phyloP scores from a whole-genome alignment of 2,329 filamentous ascomycete genomes.

The Fusarium lateritium region DNA sequence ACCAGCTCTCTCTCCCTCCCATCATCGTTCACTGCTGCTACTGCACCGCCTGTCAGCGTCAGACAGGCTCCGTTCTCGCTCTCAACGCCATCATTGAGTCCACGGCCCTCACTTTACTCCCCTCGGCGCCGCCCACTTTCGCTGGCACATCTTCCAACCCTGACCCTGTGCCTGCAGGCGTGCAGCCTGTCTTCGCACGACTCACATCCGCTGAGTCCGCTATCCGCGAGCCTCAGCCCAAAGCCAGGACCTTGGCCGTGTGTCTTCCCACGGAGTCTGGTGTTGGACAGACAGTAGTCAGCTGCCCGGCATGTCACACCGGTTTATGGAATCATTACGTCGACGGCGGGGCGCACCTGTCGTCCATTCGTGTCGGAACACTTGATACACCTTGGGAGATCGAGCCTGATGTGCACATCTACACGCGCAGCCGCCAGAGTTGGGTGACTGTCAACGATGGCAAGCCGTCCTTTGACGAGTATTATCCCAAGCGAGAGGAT shows the following conservation, averaged over 20 bases:
- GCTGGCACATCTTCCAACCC: conserved; percentile 34
- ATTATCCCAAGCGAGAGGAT: conserved; percentile 52
- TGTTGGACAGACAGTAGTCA: conserved; percentile 57
- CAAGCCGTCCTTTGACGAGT: conserved; percentile 56
- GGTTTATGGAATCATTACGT: conserved; percentile 61
- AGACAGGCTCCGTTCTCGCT: conserved; percentile 58
- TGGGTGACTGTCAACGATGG: conserved; percentile 57
- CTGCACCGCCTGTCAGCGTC: conserved; percentile 63
- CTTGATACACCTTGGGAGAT: conserved; percentile 58
- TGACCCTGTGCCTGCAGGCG: conserved; percentile 17
- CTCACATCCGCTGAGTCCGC: conserved; percentile 37
- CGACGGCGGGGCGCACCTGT: conserved; percentile 49
- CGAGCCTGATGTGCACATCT: conserved; percentile 64
- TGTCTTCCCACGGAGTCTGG: conserved; percentile 59
- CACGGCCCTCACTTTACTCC: conserved; percentile 52
- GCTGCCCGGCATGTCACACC: conserved; percentile 60
- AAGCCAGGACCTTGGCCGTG: conserved; percentile 40
- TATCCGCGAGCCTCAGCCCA: conserved; percentile 4
- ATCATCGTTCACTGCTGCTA: conserved; percentile 63
- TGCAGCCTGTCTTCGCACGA: conserved; percentile 42
- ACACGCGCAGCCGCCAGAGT: conserved; percentile 54
- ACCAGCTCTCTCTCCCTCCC: conserved; percentile 72
- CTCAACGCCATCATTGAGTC: conserved; percentile 61
- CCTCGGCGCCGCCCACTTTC: conserved; percentile 45
- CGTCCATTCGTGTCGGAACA: conserved; percentile 61